Evolutionary conservation across 768 basidiomycete species (phyloP), one percentile per base, ranked within the genome.

Genomic region (Tricholoma terreum): DNA sequence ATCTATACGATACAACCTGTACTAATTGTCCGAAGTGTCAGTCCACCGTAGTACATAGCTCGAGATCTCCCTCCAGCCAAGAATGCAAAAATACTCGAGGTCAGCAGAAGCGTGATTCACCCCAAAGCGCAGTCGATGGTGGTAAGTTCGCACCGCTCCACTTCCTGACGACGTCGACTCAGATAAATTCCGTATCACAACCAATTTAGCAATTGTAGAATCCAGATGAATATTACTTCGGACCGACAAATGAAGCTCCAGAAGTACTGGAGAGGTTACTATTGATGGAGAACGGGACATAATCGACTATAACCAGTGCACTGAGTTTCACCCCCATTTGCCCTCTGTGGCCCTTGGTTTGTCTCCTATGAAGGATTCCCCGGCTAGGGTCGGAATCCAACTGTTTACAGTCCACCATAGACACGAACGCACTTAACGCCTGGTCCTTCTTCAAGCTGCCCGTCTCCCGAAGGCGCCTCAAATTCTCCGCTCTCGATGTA

Each of bases 201-300:
- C 24, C 10, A 21, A 33, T 8, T 45, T 19, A 40, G 4, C 15
- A 48, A 48, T 10, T 34, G 8, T 11, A 12, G 9, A 11, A 21
- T 11, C 8, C 34, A 15, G 31, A 38, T 12, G 7, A 40, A 15
- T 7, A 15, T n/a, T 0, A 68, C 79, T 57, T n/a, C n/a, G n/a
- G 65, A 86, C 84, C 73, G 46, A 73, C 79, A 69, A 85, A 86
- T 12, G 71, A 69, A 42, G 80, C 63, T 12, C 84, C 84, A 59
- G 85, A 86, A 57, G 77, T 63, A 0, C 57, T 45, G 54, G 76
- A 70, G 3, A 79, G 3, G 1, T 63, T 45, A 22, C 24, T 50
- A 4, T n/a, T n/a, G n/a, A n/a, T n/a, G n/a, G n/a, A n/a, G n/a
- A n/a, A n/a, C n/a, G n/a, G n/a, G n/a, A n/a, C n/a, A n/a, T n/a